These are phyloP conservation scores for Grosmannia penicillata DNA, from an alignment of 2,329 filamentous ascomycete species.

Conservation along the genomic window DNA sequence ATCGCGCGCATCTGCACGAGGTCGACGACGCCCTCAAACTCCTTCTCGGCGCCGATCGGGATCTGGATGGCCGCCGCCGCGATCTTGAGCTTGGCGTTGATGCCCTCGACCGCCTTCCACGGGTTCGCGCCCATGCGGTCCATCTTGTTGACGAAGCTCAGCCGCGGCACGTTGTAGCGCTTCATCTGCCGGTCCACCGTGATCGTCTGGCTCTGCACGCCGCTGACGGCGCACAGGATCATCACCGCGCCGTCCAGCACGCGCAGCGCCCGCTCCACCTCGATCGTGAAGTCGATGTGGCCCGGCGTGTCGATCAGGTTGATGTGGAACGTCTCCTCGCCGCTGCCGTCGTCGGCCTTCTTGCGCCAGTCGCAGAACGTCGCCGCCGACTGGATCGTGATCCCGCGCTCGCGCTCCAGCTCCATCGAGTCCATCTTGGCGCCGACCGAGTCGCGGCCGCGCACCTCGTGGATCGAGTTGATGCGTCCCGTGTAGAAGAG, in stretches of 20 bases:
- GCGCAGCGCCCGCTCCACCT: slow-evolving; percentile 87
- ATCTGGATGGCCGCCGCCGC: slow-evolving; percentile 88
- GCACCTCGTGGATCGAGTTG: slow-evolving; percentile 92
- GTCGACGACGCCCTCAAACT: slow-evolving; percentile 86
- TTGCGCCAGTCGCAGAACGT: slow-evolving; percentile 97
- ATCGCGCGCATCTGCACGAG: slow-evolving; percentile 83
- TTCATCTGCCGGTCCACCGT: slow-evolving; percentile 98
- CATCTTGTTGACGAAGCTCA: slow-evolving; percentile 99
- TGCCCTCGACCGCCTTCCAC: slow-evolving; percentile 94
- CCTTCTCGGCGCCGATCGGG: slow-evolving; percentile 83
- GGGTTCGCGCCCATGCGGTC: slow-evolving; percentile 97
- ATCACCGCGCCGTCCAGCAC: slow-evolving; percentile 95
- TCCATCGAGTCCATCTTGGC: slow-evolving; percentile 99
- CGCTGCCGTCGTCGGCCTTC: slow-evolving; percentile 44
- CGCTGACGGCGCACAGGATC: slow-evolving; percentile 94
- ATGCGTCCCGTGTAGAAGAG: slow-evolving; percentile 97
- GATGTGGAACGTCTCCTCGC: slow-evolving; percentile 87
- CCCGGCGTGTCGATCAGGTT: slow-evolving; percentile 98
- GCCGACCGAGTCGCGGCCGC: slow-evolving; percentile 84
- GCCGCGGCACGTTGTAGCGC: slow-evolving; percentile 87
- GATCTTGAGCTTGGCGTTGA: slow-evolving; percentile 90
- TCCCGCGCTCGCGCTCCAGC: slow-evolving; percentile 92
- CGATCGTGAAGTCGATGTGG: slow-evolving; percentile 98
- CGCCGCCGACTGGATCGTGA: slow-evolving; percentile 95
- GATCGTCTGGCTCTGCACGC: slow-evolving; percentile 95